Percentiles rank a stretch among this genome's conserved stretches.
Evolutionary conservation across 352 stramenopile species (phyloP).

Genomic region (Phytophthora ramorum): DNA sequence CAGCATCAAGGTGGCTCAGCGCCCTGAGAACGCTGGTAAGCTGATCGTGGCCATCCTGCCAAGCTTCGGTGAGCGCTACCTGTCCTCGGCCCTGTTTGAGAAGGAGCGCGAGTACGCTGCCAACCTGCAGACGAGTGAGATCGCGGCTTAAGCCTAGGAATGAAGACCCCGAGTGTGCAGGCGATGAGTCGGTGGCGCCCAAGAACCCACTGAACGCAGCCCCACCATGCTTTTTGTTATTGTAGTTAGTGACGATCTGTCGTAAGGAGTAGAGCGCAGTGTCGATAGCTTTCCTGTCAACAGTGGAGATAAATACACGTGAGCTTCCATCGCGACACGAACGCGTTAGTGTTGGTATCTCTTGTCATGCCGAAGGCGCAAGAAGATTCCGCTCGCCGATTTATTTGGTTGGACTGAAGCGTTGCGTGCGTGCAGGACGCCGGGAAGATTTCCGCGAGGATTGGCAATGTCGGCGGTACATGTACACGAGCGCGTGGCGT

Average conservation of each 20-base stretch:
- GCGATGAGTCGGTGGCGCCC: background rate
- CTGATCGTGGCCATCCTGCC: constrained; percentile 91
- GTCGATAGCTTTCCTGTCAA: constrained; percentile 4
- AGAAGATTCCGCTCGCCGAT: too few species aligned
- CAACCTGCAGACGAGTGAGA: constrained; percentile 54
- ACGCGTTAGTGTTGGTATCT: background rate
- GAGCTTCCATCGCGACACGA: constrained; percentile 4
- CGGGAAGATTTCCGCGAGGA: constrained; percentile 11
- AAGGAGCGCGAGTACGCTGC: constrained; percentile 75
- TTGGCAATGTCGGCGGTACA: constrained; percentile 13
- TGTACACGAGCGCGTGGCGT: background rate
- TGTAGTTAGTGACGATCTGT: constrained; percentile 18
- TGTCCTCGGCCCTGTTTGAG: constrained; percentile 81
- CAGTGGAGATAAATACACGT: constrained; percentile 19
- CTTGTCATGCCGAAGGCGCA: too few species aligned
- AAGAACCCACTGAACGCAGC: background rate
- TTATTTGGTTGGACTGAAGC: too few species aligned
- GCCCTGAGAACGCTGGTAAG: constrained; percentile 85
- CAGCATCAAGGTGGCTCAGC: constrained; percentile 80
- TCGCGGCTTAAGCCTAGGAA: constrained; percentile 36
- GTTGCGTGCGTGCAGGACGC: too few species aligned
- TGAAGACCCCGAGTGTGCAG: constrained; percentile 6
- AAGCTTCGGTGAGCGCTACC: constrained; percentile 90
- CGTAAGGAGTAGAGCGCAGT: constrained; percentile 12
- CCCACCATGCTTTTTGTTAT: constrained; percentile 18